phyloP scores from a whole-genome alignment of 495 filamentous ascomycete genomes.

The Trichocladium antarcticum region DNA sequence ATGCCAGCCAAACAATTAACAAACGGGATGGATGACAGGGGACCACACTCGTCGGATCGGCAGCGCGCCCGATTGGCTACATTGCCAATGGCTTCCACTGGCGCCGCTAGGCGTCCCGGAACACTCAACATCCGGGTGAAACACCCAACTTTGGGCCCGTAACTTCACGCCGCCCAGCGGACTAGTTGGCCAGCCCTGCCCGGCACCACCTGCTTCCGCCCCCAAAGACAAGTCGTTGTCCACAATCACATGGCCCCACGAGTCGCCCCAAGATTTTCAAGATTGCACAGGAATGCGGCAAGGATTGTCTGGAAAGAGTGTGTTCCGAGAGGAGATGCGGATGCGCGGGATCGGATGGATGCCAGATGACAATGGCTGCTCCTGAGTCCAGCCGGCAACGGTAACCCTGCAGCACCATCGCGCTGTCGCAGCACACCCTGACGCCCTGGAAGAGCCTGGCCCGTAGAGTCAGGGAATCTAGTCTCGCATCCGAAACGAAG shows the following conservation, averaged over 20 bases:
- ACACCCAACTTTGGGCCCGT: not conserved
- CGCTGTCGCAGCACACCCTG: not conserved
- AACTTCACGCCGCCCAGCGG: too few species aligned
- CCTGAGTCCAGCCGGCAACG: not conserved
- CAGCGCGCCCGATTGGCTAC: too few species aligned
- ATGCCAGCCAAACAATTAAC: too few species aligned
- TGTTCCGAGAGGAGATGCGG: not conserved
- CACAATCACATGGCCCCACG: too few species aligned
- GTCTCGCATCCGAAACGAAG: constrained; percentile 21
- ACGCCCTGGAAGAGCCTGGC: constrained; percentile 10
- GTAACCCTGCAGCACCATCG: not conserved
- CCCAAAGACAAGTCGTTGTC: not conserved
- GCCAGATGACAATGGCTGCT: too few species aligned
- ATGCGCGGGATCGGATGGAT: too few species aligned
- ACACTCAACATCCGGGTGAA: constrained; percentile 11
- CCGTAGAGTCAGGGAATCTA: constrained; percentile 8
- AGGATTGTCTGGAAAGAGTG: not conserved
- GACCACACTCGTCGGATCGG: too few species aligned
- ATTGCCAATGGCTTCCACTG: too few species aligned
- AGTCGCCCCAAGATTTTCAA: not conserved
- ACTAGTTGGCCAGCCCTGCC: not conserved
- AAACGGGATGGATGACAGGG: too few species aligned
- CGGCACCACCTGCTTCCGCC: not conserved
- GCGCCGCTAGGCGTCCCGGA: constrained; percentile 4
- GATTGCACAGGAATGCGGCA: not conserved